Percentiles rank a stretch among this genome's conserved stretches.
These are phyloP conservation scores for Syzygium aromaticum DNA, from an alignment of 345 rosid genomes.

Conservation along the genomic window DNA sequence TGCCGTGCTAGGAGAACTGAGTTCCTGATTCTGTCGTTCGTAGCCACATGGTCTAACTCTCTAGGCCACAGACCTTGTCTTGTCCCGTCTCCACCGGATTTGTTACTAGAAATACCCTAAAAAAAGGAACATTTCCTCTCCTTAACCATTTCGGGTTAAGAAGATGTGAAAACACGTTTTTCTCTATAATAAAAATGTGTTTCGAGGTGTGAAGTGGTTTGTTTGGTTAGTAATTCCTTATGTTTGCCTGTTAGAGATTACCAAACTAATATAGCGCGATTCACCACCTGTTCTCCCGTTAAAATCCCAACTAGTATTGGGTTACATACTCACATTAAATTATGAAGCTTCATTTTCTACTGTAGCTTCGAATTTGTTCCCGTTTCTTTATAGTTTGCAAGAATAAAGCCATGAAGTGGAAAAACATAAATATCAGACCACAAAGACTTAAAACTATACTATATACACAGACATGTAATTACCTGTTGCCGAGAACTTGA, in stretches of 20 bases:
- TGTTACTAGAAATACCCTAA: neutral
- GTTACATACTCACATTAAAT: neutral
- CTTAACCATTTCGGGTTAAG: neutral
- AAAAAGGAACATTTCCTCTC: neutral
- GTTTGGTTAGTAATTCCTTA: neutral
- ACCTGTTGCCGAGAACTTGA: slow-evolving; percentile 35
- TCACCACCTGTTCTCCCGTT: neutral
- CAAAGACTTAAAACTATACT: neutral
- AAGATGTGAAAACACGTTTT: neutral
- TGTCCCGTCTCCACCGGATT: neutral
- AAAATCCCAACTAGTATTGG: neutral
- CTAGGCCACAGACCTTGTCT: neutral
- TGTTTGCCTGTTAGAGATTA: neutral
- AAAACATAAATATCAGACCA: neutral
- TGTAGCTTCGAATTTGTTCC: neutral
- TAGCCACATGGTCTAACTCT: neutral
- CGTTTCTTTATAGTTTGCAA: neutral
- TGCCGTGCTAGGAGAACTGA: neutral
- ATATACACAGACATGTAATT: neutral
- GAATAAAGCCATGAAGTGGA: neutral
- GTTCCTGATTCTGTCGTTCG: neutral
- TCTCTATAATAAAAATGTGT: neutral
- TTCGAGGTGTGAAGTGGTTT: neutral
- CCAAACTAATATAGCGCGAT: neutral
- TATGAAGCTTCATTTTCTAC: neutral